Evolutionary conservation across 306 rosid species (phyloP), one percentile per base, ranked within the genome.

Genomic region (Begonia loranthoides): DNA sequence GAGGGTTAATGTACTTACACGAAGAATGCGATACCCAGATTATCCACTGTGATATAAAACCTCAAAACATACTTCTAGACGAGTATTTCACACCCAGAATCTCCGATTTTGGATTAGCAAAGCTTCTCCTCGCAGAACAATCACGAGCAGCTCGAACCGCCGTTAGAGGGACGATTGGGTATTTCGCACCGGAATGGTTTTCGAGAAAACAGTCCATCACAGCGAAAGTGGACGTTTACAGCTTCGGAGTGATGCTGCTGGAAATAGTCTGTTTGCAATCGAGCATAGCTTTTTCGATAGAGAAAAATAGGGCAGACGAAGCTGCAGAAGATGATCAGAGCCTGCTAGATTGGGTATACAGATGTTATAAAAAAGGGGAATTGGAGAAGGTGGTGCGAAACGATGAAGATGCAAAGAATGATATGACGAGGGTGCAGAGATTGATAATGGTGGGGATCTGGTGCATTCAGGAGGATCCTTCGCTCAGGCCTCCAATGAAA

Each of bases 1-100:
- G 54, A 52, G 76, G 76, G 1, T 50, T 73, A 2, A 13, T 51
- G 0, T 73, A 74, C 48, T 65, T 74, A 12, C 75, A 69, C 17
- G 79, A 69, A 28, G 72, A 74, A 55, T 69, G 75, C 57, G 50
- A 46, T n/a, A 51, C 56, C 0, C 69, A 65, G 46, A 74, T 69
- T 11, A 69, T 73, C 33, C 75, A 73, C 6, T 65, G 75, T 8
- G 36, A 67, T 38, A 67, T 60, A 40, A 55, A 67, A 33, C 63
- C 66, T 1, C 66, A 60, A 14, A 67, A 60, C 40, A 67, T 67
- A 21, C 67, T 55, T 14, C 10, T 60, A 0, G 63, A 61, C 9
- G 58, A 54, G 10, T n/a, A 16, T 10, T 67, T 61, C 38, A 50
- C 63, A 0, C 54, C 59, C 9, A 55, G 58, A 47, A 67, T 67